A percentile compares a stretch with the other conserved stretches of the same genome.
Conservation (phyloP, 1,284 basidiomycete species). For the Athelia sp. region DNA sequence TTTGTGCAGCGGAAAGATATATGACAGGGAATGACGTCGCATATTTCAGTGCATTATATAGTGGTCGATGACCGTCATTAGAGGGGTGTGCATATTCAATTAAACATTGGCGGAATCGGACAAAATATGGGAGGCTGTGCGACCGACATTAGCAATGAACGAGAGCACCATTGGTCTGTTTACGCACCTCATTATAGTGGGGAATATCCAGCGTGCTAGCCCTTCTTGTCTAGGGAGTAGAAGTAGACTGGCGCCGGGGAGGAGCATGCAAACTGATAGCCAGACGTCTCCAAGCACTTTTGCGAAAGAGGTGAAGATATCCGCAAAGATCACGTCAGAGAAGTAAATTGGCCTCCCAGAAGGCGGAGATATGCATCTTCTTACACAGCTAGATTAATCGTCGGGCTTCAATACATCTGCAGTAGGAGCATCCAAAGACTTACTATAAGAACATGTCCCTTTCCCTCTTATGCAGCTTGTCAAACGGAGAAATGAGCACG, state of each 20-base stretch:
- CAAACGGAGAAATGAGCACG: conserved; percentile 61
- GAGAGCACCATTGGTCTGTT: background rate
- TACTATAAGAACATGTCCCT: conserved; percentile 74
- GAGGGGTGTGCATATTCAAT: conserved; percentile 75
- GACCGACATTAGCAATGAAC: conserved; percentile 6
- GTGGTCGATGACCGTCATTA: conserved; percentile 64
- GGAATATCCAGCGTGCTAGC: conserved; percentile 69
- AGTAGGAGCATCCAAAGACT: conserved; percentile 24
- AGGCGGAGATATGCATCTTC: conserved; percentile 70
- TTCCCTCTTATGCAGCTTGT: conserved; percentile 62
- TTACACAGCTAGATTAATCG: conserved; percentile 44
- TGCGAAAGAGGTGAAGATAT: conserved; percentile 94
- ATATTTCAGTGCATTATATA: conserved; percentile 97
- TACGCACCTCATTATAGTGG: conserved; percentile 80
- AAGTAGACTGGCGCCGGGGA: conserved; percentile 72
- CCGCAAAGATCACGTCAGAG: conserved; percentile 90
- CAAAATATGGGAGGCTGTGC: conserved; percentile 84
- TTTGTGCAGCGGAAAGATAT: conserved; percentile 84
- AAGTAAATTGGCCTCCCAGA: conserved; percentile 70
- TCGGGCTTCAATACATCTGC: background rate
- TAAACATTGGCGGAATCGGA: conserved; percentile 92
- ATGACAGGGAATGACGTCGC: conserved; percentile 98
- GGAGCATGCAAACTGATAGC: conserved; percentile 79
- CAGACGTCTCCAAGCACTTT: conserved; percentile 96
- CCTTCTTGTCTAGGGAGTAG: conserved; percentile 58